Evolutionary conservation across 2,329 filamentous ascomycete species (phyloP).

Genomic region (Claviceps paspali): DNA sequence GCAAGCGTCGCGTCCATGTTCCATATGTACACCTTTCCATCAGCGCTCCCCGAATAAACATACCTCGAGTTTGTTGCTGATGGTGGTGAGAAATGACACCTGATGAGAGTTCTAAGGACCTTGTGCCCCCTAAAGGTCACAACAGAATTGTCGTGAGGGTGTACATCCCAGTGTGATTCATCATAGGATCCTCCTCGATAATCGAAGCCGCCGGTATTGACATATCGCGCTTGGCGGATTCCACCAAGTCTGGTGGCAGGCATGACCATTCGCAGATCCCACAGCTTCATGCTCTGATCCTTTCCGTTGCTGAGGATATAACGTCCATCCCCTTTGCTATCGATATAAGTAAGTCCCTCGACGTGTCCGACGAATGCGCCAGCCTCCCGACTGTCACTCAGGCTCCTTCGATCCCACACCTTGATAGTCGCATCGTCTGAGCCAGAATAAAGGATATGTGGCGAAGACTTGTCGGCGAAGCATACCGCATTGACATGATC

Average conservation of each 20-base stretch:
- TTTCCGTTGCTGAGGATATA: conserved; percentile 92
- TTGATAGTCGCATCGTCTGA: conserved; percentile 90
- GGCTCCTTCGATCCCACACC: conserved; percentile 89
- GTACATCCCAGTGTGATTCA: conserved; percentile 40
- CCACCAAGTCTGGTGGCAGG: conserved; percentile 47
- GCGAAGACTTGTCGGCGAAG: conserved; percentile 76
- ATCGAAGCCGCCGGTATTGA: conserved; percentile 47
- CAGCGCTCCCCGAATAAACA: conserved; percentile 81
- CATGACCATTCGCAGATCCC: conserved; percentile 87
- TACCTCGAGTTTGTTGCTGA: conserved; percentile 78
- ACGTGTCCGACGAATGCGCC: conserved; percentile 52
- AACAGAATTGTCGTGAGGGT: conserved; percentile 75
- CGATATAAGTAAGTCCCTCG: conserved; percentile 52
- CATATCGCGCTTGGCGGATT: conserved; percentile 39
- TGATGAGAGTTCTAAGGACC: conserved; percentile 77
- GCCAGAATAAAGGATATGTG: conserved; percentile 89
- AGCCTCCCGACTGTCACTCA: conserved; percentile 63
- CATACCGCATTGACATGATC: conserved; percentile 95
- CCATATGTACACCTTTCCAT: conserved; percentile 82
- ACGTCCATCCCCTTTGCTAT: conserved; percentile 54
- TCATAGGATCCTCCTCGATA: conserved; percentile 57
- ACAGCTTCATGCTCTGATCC: conserved; percentile 93
- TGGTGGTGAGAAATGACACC: conserved; percentile 88
- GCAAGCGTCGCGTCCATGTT: conserved; percentile 83
- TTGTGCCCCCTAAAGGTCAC: conserved; percentile 88